Evolutionary conservation across 73 alveolate genomes (phyloP).

Genomic region (Symbiodinium pilosum): DNA sequence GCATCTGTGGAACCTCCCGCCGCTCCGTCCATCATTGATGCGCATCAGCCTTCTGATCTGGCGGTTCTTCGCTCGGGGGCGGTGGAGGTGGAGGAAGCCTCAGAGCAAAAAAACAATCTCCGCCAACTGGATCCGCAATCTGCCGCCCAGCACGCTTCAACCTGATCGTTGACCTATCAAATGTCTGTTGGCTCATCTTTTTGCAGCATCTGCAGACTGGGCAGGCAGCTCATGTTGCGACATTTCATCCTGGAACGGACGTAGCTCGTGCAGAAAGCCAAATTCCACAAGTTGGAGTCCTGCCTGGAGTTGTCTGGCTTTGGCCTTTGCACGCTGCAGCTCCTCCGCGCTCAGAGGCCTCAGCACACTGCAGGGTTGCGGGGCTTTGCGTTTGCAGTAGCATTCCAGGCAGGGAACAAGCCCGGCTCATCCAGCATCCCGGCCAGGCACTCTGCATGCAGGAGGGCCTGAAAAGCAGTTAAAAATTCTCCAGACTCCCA

Average conservation of each 20-base stretch:
- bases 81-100: slow-evolving; percentile 10
- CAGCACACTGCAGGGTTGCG: neutral
- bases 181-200: neutral
- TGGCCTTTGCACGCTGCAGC: slow-evolving; percentile 53
- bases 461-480: slow-evolving; percentile 29
- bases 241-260: slow-evolving; percentile 56
- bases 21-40: neutral
- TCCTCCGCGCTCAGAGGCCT: slow-evolving; percentile 92
- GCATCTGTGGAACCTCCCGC: neutral
- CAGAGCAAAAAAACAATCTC: neutral
- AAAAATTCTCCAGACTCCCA: too few species aligned
- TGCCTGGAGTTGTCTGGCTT: slow-evolving; percentile 70
- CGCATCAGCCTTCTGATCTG: neutral
- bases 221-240: slow-evolving; percentile 35
- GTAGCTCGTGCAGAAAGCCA: neutral
- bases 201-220: neutral
- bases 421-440: slow-evolving; percentile 88
- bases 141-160: too few species aligned
- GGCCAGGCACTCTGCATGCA: slow-evolving; percentile 81
- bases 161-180: too few species aligned
- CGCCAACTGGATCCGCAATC: too few species aligned
- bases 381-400: too few species aligned
- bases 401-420: neutral
- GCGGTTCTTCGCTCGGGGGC: neutral
- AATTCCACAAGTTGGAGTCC: too few species aligned